Evolutionary conservation across 805 yeast genomes (phyloP).

Genomic region (Yarrowia divulgata): DNA sequence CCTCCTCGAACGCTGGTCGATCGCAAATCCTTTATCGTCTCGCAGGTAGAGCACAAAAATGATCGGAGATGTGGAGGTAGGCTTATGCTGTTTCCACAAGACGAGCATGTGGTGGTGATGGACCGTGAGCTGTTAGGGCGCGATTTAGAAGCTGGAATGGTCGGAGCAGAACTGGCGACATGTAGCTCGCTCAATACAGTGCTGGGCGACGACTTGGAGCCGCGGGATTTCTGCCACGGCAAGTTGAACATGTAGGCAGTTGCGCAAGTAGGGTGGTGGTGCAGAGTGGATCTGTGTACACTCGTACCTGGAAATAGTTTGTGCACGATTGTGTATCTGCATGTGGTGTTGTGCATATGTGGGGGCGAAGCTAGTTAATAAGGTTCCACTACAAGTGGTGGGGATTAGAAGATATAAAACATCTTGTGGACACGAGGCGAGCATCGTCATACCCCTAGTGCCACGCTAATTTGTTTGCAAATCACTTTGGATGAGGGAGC

Average conservation of each 20-base stretch:
- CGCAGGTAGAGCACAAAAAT: constrained; percentile 22
- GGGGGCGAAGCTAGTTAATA: not conserved
- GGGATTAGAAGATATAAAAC: not conserved
- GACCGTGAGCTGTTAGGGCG: constrained; percentile 14
- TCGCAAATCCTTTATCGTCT: constrained; percentile 10
- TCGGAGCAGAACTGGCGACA: constrained; percentile 10
- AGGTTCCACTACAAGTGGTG: not conserved
- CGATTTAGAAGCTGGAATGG: not conserved
- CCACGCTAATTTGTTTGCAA: too few species aligned
- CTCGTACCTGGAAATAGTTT: not conserved
- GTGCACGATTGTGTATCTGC: constrained; percentile 21
- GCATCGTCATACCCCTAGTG: not conserved
- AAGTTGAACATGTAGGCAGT: constrained; percentile 18
- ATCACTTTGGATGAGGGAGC: too few species aligned
- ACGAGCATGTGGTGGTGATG: constrained; percentile 15
- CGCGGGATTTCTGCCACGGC: constrained; percentile 39
- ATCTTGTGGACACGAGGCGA: not conserved
- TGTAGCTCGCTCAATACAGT: constrained; percentile 11
- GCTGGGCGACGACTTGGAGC: constrained; percentile 18
- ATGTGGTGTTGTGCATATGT: constrained; percentile 11
- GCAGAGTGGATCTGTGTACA: too few species aligned
- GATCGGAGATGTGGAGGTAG: constrained; percentile 18
- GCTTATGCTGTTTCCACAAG: constrained; percentile 12
- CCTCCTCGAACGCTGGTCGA: constrained; percentile 29
- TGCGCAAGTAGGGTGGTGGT: constrained; percentile 1